These are phyloP conservation scores for Carallia brachiata DNA, from an alignment of 345 rosid species.

Conservation along the genomic window DNA sequence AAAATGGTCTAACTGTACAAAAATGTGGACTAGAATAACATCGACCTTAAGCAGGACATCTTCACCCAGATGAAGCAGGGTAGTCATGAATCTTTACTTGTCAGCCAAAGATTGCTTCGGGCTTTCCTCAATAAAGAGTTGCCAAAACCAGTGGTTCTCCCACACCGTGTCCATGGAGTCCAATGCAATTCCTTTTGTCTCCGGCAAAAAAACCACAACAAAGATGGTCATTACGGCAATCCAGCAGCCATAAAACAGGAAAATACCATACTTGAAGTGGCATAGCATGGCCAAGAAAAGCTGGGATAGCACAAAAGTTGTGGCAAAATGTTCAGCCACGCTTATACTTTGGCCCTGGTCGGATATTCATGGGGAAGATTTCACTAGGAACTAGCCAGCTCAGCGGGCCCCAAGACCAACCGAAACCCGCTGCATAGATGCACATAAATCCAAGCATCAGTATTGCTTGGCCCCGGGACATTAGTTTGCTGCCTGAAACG, in stretches of 20 bases:
- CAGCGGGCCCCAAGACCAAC: conserved; percentile 76
- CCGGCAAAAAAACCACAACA: conserved; percentile 51
- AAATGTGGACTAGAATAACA: too few species aligned
- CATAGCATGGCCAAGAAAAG: conserved; percentile 61
- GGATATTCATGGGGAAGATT: conserved; percentile 58
- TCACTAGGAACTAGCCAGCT: conserved; percentile 65
- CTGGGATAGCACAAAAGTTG: conserved; percentile 54
- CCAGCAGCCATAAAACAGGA: conserved; percentile 67
- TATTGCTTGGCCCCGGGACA: conserved; percentile 38
- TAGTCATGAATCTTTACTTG: too few species aligned
- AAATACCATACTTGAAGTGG: conserved; percentile 55
- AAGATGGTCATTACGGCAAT: conserved; percentile 50
- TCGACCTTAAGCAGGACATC: too few species aligned
- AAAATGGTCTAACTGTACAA: too few species aligned
- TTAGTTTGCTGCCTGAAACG: conserved; percentile 39
- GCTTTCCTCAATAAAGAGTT: conserved; percentile 31
- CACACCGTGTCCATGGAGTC: conserved; percentile 55
- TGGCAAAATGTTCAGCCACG: conserved; percentile 45
- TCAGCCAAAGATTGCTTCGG: neutral
- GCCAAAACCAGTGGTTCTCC: conserved; percentile 68
- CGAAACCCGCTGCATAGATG: conserved; percentile 59
- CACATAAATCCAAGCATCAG: conserved; percentile 48
- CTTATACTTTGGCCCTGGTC: conserved; percentile 63
- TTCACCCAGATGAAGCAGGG: too few species aligned
- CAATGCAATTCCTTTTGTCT: conserved; percentile 58